Conservation (phyloP, 805 yeast species). For the Suhomyces kilbournensis region DNA sequence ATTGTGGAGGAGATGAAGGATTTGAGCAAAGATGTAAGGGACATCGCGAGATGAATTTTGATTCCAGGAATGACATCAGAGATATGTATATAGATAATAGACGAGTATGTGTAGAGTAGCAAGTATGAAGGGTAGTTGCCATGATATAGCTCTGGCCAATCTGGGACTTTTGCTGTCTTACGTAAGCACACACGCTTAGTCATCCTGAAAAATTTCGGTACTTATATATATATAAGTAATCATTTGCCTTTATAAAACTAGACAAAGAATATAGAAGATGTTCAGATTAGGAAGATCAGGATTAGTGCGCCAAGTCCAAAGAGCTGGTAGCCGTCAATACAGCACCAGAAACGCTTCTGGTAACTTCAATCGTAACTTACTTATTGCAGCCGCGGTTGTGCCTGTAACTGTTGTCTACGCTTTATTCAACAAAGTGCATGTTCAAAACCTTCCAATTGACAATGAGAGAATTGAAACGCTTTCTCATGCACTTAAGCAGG, state of each 20-base stretch:
- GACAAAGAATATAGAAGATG: slow-evolving; percentile 8
- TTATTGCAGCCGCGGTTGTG: slow-evolving; percentile 13
- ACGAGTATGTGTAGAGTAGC: neutral
- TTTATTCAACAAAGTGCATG: slow-evolving; percentile 7
- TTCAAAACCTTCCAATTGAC: slow-evolving; percentile 1
- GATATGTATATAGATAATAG: slow-evolving; percentile 1
- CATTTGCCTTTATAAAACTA: neutral
- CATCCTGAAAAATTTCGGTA: slow-evolving; percentile 4
- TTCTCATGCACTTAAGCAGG: neutral
- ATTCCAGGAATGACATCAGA: neutral
- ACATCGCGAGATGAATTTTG: neutral
- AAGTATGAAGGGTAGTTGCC: neutral
- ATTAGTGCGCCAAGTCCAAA: slow-evolving; percentile 11
- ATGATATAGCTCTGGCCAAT: neutral
- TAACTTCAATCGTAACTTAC: slow-evolving; percentile 8
- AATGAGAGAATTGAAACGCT: slow-evolving; percentile 6
- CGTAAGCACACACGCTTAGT: slow-evolving; percentile 2
- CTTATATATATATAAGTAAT: neutral
- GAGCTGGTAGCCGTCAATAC: slow-evolving; percentile 10
- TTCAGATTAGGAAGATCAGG: slow-evolving; percentile 19
- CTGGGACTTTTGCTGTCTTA: neutral
- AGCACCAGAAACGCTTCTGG: neutral
- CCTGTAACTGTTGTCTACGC: slow-evolving; percentile 10
- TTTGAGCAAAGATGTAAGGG: slow-evolving; percentile 21
- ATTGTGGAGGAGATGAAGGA: slow-evolving; percentile 11